Evolutionary conservation across 805 yeast genomes (phyloP).

Genomic region (Ogataea polymorpha): DNA sequence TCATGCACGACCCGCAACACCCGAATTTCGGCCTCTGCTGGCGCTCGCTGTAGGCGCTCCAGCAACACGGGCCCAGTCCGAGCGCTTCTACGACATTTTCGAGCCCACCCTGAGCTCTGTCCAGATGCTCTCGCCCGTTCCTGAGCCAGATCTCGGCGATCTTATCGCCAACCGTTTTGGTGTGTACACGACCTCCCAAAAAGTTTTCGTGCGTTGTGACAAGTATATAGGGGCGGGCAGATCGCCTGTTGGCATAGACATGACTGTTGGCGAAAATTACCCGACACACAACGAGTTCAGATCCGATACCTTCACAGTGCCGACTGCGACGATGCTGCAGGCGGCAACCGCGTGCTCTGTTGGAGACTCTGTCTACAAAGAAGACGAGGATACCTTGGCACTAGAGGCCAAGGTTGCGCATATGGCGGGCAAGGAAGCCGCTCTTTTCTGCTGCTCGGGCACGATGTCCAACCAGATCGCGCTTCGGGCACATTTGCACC

Average conservation of each 20-base stretch:
- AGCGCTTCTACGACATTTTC: neutral
- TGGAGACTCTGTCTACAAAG: constrained; percentile 85
- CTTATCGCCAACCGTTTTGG: constrained; percentile 4
- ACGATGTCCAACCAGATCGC: constrained; percentile 87
- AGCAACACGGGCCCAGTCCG: neutral
- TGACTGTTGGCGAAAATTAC: constrained; percentile 15
- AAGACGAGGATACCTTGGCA: constrained; percentile 64
- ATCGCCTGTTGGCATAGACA: neutral
- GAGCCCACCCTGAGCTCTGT: neutral
- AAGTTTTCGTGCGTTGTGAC: constrained; percentile 10
- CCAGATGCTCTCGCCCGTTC: neutral
- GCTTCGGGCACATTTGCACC: constrained; percentile 63
- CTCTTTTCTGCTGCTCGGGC: constrained; percentile 78
- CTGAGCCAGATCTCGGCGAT: neutral
- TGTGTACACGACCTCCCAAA: constrained; percentile 8
- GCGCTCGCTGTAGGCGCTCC: neutral
- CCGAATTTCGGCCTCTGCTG: neutral
- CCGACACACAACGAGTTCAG: constrained; percentile 44
- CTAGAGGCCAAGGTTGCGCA: constrained; percentile 64
- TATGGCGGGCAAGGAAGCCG: constrained; percentile 76
- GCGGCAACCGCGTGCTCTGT: constrained; percentile 54
- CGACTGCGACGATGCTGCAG: constrained; percentile 66
- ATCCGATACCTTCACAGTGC: constrained; percentile 87
- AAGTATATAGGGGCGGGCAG: constrained; percentile 2
- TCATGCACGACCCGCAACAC: constrained; percentile 6